Evolutionary conservation across 805 yeast species (phyloP).

Genomic region (Saccharomycopsis sp.): DNA sequence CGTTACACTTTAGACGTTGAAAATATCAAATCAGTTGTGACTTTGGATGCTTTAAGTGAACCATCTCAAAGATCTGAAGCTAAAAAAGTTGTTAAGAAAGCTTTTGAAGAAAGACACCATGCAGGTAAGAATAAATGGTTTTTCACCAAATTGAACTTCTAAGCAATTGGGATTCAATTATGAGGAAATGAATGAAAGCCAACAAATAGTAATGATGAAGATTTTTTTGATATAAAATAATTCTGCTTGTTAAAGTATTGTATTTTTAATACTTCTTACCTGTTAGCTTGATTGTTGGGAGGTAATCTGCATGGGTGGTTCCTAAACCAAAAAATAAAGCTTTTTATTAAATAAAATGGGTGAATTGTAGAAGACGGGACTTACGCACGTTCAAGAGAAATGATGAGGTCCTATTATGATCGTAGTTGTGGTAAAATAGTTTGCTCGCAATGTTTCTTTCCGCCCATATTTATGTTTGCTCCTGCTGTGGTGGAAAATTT

Average conservation of each 20-base stretch:
- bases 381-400: no score
- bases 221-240: not conserved
- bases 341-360: no score
- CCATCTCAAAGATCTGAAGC: constrained; percentile 99
- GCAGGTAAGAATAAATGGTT: constrained; percentile 99
- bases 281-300: no score
- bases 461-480: no score
- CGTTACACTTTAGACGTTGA: constrained; percentile 98
- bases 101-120: constrained; percentile 98
- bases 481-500: no score
- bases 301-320: not conserved
- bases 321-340: no score
- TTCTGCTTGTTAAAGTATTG: no score
- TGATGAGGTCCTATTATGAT: no score
- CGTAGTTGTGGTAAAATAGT: no score
- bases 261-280: no score
- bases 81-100: constrained; percentile 97
- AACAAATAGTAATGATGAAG: not conserved
- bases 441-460: no score
- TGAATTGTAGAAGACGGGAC: no score
- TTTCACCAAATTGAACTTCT: constrained; percentile 95
- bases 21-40: constrained; percentile 82
- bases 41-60: constrained; percentile 92
- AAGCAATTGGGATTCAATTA: constrained; percentile 28
- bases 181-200: not conserved